Evolutionary conservation across 1,284 basidiomycete species (phyloP), one percentile per base, ranked within the genome.

Genomic region (Mycosarcoma mackinlayi): DNA sequence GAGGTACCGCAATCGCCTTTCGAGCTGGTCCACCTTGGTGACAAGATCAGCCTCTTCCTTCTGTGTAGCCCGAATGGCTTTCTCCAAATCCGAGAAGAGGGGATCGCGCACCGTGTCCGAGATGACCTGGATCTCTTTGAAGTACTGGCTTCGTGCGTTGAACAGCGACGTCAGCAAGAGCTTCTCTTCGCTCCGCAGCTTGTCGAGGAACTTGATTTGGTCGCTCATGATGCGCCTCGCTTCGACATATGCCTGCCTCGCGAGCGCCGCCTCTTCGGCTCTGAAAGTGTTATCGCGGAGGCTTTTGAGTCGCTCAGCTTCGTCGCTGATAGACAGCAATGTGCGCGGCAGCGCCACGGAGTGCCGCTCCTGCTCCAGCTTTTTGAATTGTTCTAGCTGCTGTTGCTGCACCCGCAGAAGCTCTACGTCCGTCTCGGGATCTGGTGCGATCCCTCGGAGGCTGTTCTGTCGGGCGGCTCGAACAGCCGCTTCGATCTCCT

Each of bases 51-150:
- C 51, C 51, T 78, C 77, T 39, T 80, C 76, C 23, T 63, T 54
- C 5, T 60, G 52, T 6, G 66, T 60, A 3, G 58, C 45, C 4
- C 30, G 27, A 18, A 75, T 63, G 35, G 51, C 55, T n/a, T 34
- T 30, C 19, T 60, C 61, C 13, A 76, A 60, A 31, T 64, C 49
- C 11, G 38, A 28, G 28, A 67, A 72, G 27, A 52, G 41, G 1
- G 76, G 75, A 41, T 79, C 78, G 30, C 73, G 63, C 35, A 80
- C 78, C 35, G 74, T 68, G 39, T 81, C 79, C 6, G 73, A 77
- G 13, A 81, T 64, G 27, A 65, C 67, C 50, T 81, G 79, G 4
- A 81, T 73, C 46, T 77, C 78, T 37, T 77, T 75, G 46, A 80
- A 81, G 52, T 80, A 81, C 13, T 53, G 42, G 8, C 54, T 60